Evolutionary conservation across 345 rosid genomes (phyloP).

Genomic region (Streptanthus diversifolius): DNA sequence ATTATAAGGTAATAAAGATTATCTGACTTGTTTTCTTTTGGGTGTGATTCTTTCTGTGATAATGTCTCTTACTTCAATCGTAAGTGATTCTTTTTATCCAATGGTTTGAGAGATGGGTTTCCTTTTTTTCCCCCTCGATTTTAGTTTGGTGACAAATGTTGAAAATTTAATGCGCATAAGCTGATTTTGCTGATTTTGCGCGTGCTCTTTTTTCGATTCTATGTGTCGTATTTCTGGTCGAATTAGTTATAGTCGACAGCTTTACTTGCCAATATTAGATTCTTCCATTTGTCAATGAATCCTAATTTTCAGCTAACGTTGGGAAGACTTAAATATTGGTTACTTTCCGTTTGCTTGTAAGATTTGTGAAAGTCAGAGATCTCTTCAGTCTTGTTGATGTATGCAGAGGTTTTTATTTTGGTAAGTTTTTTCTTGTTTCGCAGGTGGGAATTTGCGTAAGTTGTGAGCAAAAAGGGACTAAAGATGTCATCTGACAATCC

Average conservation of each 20-base stretch:
- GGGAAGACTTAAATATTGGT: background rate
- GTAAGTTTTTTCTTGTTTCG: slow-evolving; percentile 1
- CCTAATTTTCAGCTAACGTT: slow-evolving; percentile 7
- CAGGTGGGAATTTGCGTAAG: slow-evolving; percentile 14
- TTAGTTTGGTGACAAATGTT: slow-evolving; percentile 12
- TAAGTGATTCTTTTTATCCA: slow-evolving; percentile 63
- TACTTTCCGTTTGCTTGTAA: slow-evolving; percentile 4
- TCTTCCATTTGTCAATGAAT: slow-evolving; percentile 22
- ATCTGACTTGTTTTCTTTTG: slow-evolving; percentile 14
- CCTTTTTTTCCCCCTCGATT: slow-evolving; percentile 2
- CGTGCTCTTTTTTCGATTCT: background rate
- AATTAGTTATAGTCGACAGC: slow-evolving; percentile 2
- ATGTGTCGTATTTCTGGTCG: slow-evolving; percentile 8
- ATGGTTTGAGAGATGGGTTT: slow-evolving; percentile 17
- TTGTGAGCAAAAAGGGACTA: slow-evolving; percentile 27
- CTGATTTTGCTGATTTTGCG: slow-evolving; percentile 27
- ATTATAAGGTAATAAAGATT: slow-evolving; percentile 20
- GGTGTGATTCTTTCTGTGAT: slow-evolving; percentile 23
- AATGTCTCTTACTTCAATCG: slow-evolving; percentile 58
- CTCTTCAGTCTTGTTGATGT: slow-evolving; percentile 23
- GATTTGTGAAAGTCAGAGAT: slow-evolving; percentile 31
- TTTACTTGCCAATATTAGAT: slow-evolving; percentile 27
- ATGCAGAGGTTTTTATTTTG: slow-evolving; percentile 14
- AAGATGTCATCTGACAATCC: slow-evolving; percentile 69
- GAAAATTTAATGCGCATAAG: slow-evolving; percentile 19